Base-by-base conservation (phyloP, 2,329 filamentous ascomycete species). In the Scytalidium sp. region DNA sequence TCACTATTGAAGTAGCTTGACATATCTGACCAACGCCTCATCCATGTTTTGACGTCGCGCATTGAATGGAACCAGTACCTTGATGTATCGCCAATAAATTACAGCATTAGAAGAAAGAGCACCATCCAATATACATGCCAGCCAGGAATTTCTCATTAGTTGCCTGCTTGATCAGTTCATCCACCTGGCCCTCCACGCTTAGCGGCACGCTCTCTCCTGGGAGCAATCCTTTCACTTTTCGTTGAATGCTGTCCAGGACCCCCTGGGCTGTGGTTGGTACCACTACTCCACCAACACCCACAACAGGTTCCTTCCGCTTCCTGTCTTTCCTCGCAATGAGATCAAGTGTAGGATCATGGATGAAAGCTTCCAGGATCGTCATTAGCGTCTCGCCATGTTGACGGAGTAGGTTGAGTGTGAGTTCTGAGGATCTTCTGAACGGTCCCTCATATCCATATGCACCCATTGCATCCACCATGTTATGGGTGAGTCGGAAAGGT, bases 41-140 rank as follows among this genome's bases (percentile, higher is more conserved):
- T n/a, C n/a, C n/a, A n/a, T n/a, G n/a, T n/a, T n/a, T n/a, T n/a
- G n/a, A n/a, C n/a, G n/a, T n/a, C n/a, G n/a, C n/a, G n/a, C n/a
- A n/a, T n/a, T n/a, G n/a, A n/a, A n/a, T n/a, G 8, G 7, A 7
- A 8, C 25, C 25, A 29, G 25, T 8, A 13, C 25, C 25, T 8
- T 29, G 8, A 29, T 13, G 8, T 29, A 29, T 8, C 25, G 8
- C 25, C 13, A 13, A 29, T 29, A 29, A 7, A 29, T 29, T 29
- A 29, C 25, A 7, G 7, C 8, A 29, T 29, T 60, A 87, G 52
- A 85, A 81, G 61, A 86, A 87, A 11, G 83, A 75, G 72, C 83
- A 86, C 93, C 93, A 97, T 19, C 94, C 94, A 70, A 97, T 96
- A 70, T 97, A 99, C 95, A 99, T 99, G 36, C 84, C 83, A 17